Base-by-base conservation (phyloP, 2,329 filamentous ascomycete genomes). In the Colletotrichum zoysiae region DNA sequence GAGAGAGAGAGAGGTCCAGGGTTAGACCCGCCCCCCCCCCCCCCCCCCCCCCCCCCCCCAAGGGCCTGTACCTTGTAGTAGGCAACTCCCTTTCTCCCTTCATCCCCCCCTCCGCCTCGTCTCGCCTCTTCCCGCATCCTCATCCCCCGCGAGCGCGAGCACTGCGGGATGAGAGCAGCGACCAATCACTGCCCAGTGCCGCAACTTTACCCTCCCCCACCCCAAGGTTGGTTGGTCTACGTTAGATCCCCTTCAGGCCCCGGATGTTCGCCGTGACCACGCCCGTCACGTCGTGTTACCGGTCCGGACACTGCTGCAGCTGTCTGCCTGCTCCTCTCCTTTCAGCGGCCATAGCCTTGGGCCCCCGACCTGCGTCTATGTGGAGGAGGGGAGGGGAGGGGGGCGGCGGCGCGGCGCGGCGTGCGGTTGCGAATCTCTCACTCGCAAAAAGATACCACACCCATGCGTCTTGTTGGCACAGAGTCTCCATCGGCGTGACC, bases 51-150 rank as follows among this genome's bases (percentile, higher is more conserved):
- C 26, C 26, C 26, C 26, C 26, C 26, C 26, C 26, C 26, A 1
- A 26, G 20, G 33, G 9, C 35, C 12, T 40, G 42, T 8, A 44
- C 3, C 42, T 6, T 46, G 44, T 8, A 46, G 20, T 46, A 40
- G 11, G 33, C 35, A 2, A 12, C 5, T 23, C 53, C 9, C 33
- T 35, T 18, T 8, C 26, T 8, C 16, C 44, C 8, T 9, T n/a
- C 18, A n/a, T 35, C 16, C 23, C 6, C 30, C n/a, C 1, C 38
- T 16, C 30, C 16, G 40, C 57, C 44, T 59, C 38, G 1, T 59
- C 56, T 46, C 16, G 40, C 57, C 44, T 59, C 38, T 3, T 59
- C 56, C 56, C 38, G 56, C 56, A 23, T 58, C 56, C n/a, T 58
- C n/a, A 14, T 40, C 56, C 11, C 11, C 20, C 56, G 12, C 56